These are phyloP conservation scores for Malassezia japonica DNA, from an alignment of 1,284 basidiomycete species.

Conservation along the genomic window DNA sequence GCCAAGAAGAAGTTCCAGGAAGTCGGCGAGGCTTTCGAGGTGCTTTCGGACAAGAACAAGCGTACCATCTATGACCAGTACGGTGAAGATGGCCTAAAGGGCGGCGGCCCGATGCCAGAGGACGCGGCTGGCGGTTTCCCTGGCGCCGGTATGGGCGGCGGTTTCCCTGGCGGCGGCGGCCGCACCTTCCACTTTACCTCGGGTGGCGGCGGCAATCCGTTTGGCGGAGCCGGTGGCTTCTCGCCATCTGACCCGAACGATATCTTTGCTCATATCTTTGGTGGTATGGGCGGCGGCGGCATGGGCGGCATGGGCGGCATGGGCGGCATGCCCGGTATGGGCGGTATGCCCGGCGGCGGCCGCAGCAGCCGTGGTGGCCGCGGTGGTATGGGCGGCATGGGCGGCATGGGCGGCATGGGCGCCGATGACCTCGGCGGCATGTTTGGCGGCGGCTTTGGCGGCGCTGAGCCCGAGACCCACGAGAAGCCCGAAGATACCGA, in stretches of 20 bases:
- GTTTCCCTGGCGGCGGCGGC: conserved; percentile 24
- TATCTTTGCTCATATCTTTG: conserved; percentile 66
- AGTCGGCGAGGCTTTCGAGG: conserved; percentile 94
- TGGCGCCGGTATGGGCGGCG: conserved; percentile 25
- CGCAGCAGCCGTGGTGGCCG: too few relatives aligned
- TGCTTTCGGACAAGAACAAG: conserved; percentile 86
- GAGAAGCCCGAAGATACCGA: conserved; percentile 59
- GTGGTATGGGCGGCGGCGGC: conserved; percentile 29
- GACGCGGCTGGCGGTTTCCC: conserved; percentile 34
- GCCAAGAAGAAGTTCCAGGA: conserved; percentile 88
- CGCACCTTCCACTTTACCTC: conserved; percentile 30
- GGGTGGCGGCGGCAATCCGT: conserved; percentile 14
- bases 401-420: conserved; percentile 29
- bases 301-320: conserved; percentile 25
- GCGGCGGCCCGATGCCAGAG: conserved; percentile 45
- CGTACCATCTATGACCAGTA: conserved; percentile 86
- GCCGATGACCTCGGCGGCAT: conserved; percentile 30
- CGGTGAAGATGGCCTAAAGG: conserved; percentile 88
- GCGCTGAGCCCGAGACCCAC: conserved; percentile 14
- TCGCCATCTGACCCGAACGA: conserved; percentile 66
- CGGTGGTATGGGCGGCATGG: conserved; percentile 26
- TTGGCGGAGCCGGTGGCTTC: conserved; percentile 38
- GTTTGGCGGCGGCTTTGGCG: conserved; percentile 19
- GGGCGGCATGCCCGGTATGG: conserved; percentile 32
- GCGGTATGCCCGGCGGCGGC: conserved; percentile 30